Percentiles rank a stretch among this genome's conserved stretches.
Conservation (phyloP, 495 filamentous ascomycete species). For the Schizothecium vesticola region DNA sequence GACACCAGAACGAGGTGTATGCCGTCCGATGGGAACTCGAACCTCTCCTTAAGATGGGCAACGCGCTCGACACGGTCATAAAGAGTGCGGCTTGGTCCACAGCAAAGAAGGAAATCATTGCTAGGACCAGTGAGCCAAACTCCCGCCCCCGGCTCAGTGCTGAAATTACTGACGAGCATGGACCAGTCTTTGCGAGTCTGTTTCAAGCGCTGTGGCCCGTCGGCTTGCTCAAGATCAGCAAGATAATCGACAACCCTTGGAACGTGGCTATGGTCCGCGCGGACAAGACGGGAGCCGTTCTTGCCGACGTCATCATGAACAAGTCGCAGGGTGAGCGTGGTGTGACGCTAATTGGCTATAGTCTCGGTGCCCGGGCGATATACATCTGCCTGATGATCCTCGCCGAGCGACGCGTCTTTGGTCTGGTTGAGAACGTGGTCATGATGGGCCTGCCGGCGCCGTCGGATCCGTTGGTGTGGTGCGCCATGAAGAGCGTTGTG, state of each 20-base stretch:
- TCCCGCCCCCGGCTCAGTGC: conserved; percentile 5
- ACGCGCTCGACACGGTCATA: conserved; percentile 65
- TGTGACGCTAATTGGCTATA: conserved; percentile 83
- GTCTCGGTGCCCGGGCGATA: conserved; percentile 83
- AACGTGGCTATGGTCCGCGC: conserved; percentile 71
- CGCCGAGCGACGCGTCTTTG: conserved; percentile 73
- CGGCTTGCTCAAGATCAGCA: conserved; percentile 68
- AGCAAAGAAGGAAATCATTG: conserved; percentile 70
- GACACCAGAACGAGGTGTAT: conserved; percentile 67
- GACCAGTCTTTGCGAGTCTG: conserved; percentile 62
- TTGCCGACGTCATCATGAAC: conserved; percentile 85
- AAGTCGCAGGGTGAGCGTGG: conserved; percentile 84
- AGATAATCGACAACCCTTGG: conserved; percentile 87
- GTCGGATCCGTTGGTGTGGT: conserved; percentile 46
- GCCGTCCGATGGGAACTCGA: conserved; percentile 81
- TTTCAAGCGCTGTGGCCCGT: conserved; percentile 70
- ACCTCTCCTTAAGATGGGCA: conserved; percentile 69
- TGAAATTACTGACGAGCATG: conserved; percentile 38
- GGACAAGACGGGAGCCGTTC: conserved; percentile 79
- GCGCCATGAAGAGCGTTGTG: conserved; percentile 52
- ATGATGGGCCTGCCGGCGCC: conserved; percentile 81
- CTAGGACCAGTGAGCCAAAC: conserved; percentile 35
- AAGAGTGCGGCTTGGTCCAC: conserved; percentile 70
- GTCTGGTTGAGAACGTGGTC: conserved; percentile 77
- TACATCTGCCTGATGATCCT: conserved; percentile 74